These are phyloP conservation scores for Phoma herbarum DNA, from an alignment of 2,329 filamentous ascomycete genomes.

Conservation along the genomic window DNA sequence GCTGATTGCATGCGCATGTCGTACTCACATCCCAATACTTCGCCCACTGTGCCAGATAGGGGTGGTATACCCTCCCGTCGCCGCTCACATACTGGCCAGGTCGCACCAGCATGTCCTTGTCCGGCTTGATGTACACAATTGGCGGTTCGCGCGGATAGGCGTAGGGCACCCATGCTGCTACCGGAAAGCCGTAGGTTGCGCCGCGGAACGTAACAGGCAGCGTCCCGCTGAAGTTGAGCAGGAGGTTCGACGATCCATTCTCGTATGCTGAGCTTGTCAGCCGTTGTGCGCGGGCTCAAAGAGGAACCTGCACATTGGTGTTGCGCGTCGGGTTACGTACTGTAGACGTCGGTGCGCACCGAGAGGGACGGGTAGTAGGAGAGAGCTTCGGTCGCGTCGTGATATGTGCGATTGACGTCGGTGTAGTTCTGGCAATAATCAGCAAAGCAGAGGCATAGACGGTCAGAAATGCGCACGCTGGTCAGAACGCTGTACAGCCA, in stretches of 20 bases:
- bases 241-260: constrained; percentile 83
- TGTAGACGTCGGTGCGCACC: constrained; percentile 93
- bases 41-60: constrained; percentile 89
- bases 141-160: constrained; percentile 87
- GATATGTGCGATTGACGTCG: constrained; percentile 91
- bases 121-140: constrained; percentile 87
- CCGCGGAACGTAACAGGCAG: constrained; percentile 92
- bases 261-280: constrained; percentile 74
- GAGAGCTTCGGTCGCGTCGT: constrained; percentile 85
- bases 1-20: background rate
- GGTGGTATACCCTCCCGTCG: constrained; percentile 93
- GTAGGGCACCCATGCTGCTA: constrained; percentile 93
- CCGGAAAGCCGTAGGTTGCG: constrained; percentile 86
- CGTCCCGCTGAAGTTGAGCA: constrained; percentile 86
- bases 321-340: constrained; percentile 60
- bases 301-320: background rate
- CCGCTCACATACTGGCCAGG: constrained; percentile 95
- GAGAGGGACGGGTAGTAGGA: constrained; percentile 80
- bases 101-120: constrained; percentile 85
- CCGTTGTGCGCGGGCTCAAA: constrained; percentile 3
- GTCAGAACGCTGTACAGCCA: constrained; percentile 94
- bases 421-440: constrained; percentile 76
- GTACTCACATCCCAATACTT: constrained; percentile 86
- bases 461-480: constrained; percentile 34
- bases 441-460: constrained; percentile 4